Percentiles rank a stretch among this genome's conserved stretches.
phyloP scores from a whole-genome alignment of 2,329 filamentous ascomycete genomes.

The Fusarium lyarnte region DNA sequence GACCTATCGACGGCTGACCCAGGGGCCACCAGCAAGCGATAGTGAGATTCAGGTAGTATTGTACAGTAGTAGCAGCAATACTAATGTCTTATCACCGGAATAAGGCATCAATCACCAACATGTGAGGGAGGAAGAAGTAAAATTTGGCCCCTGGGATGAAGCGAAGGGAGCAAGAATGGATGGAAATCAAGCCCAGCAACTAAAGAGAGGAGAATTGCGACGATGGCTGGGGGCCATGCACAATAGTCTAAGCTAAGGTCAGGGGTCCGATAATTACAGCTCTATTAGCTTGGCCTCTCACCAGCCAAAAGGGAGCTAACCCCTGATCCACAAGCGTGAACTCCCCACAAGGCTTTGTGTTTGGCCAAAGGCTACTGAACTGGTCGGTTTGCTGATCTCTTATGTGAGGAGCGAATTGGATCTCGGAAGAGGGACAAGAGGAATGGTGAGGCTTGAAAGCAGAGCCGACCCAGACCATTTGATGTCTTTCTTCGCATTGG shows the following conservation, averaged over 20 bases:
- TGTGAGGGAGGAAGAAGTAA: slow-evolving; percentile 19
- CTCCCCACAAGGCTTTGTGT: slow-evolving; percentile 24
- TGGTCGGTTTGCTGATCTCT: slow-evolving; percentile 8
- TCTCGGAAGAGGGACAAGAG: background rate
- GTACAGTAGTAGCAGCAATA: slow-evolving; percentile 6
- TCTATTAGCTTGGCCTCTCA: background rate
- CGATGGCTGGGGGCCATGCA: slow-evolving; percentile 37
- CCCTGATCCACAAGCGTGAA: slow-evolving; percentile 27
- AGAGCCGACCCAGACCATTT: slow-evolving; percentile 1
- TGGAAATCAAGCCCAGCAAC: slow-evolving; percentile 12
- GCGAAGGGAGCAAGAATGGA: slow-evolving; percentile 28
- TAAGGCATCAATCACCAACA: slow-evolving; percentile 23
- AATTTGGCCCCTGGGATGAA: slow-evolving; percentile 26
- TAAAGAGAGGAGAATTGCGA: slow-evolving; percentile 24
- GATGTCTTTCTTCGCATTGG: slow-evolving; percentile 7
- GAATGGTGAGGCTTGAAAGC: slow-evolving; percentile 23
- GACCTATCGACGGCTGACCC: slow-evolving; percentile 12
- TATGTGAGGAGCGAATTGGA: slow-evolving; percentile 6
- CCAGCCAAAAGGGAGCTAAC: slow-evolving; percentile 10
- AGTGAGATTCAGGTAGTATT: slow-evolving; percentile 6
- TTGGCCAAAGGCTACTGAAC: background rate
- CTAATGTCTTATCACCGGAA: slow-evolving; percentile 34
- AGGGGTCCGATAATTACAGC: slow-evolving; percentile 27
- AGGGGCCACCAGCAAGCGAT: slow-evolving; percentile 21
- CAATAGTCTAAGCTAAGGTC: slow-evolving; percentile 25